A percentile compares a stretch with the other conserved stretches of the same genome.
phyloP scores from a whole-genome alignment of 2,329 filamentous ascomycete genomes.

The Calonectria pauciramosa region DNA sequence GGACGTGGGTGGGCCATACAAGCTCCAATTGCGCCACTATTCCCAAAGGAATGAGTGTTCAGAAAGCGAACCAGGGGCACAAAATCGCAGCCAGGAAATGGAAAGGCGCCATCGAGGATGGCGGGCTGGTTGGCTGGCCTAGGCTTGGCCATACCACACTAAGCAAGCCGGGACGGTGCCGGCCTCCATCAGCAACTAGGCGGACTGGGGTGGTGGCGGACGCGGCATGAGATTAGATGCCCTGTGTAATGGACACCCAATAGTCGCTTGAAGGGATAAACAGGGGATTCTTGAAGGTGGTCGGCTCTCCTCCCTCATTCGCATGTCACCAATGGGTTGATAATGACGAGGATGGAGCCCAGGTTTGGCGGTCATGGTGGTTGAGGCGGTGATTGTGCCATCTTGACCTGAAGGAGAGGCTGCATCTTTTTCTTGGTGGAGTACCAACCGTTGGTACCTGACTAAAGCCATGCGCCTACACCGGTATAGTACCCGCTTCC shows the following conservation, averaged over 20 bases:
- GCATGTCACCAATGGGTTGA: neutral
- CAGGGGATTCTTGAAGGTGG: neutral
- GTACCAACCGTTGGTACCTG: constrained; percentile 17
- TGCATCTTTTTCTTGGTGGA: neutral
- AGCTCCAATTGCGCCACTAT: constrained; percentile 5
- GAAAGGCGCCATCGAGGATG: constrained; percentile 12
- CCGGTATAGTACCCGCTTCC: neutral
- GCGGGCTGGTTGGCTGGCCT: constrained; percentile 1
- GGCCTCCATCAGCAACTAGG: constrained; percentile 14
- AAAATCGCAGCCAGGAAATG: neutral
- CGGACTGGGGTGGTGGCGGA: constrained; percentile 1
- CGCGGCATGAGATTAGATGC: constrained; percentile 7
- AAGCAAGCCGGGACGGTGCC: constrained; percentile 6
- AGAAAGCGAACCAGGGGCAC: neutral
- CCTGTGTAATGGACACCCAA: neutral
- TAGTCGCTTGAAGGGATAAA: neutral
- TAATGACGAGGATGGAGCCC: neutral
- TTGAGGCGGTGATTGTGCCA: neutral
- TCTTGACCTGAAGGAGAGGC: neutral
- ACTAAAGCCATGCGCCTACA: neutral
- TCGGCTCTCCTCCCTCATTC: neutral
- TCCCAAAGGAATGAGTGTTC: constrained; percentile 8
- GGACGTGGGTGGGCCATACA: constrained; percentile 14
- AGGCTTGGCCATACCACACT: neutral
- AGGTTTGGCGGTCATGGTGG: neutral